Percentiles rank a stretch among this genome's conserved stretches.
Evolutionary conservation across 163 green algal species (phyloP).

Genomic region (Volvox carteri): DNA sequence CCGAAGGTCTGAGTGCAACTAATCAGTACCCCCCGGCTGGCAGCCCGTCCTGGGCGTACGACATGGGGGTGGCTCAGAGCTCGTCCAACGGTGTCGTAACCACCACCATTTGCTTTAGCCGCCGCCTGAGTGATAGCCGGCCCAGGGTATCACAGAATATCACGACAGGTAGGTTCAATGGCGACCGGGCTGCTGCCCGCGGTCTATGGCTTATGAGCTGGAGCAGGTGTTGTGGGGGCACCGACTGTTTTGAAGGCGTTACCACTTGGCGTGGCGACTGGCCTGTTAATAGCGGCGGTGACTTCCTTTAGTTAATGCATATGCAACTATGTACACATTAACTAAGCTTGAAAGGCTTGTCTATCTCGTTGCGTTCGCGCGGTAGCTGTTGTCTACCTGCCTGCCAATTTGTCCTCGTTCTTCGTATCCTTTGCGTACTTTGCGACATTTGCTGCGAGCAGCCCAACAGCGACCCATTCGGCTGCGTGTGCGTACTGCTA

Average conservation of each 20-base stretch:
- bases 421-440: not conserved
- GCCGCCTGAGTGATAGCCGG: constrained; percentile 14
- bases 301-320: not conserved
- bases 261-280: not conserved
- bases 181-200: no score
- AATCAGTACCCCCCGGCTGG: not conserved
- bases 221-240: not conserved
- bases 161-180: not conserved
- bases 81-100: not conserved
- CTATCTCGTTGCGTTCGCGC: no score
- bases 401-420: no score
- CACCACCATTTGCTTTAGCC: constrained; percentile 55
- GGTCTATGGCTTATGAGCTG: no score
- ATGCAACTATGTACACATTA: not conserved
- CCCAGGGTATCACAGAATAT: not conserved
- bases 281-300: no score
- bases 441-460: not conserved
- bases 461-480: no score
- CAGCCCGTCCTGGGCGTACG: constrained; percentile 23
- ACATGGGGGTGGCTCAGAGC: not conserved
- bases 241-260: not conserved
- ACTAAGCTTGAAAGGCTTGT: no score
- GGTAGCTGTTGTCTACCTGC: no score
- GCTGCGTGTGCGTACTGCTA: not conserved
- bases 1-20: not conserved